phyloP scores from a whole-genome alignment of 768 basidiomycete species.

The Termitomyces sp. region DNA sequence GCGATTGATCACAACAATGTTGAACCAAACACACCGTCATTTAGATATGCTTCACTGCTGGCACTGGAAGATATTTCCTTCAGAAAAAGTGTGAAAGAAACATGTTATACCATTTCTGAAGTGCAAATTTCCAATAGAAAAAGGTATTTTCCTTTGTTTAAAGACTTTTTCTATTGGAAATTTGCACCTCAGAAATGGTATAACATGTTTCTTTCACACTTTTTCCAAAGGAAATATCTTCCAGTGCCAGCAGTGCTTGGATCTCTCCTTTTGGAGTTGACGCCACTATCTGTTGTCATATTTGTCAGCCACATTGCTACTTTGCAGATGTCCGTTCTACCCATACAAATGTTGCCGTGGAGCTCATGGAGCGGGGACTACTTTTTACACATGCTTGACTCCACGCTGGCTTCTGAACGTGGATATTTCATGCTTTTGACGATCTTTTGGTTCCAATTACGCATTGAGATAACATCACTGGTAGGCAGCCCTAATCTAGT shows the following conservation, averaged over 20 bases:
- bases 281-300: not conserved
- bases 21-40: not conserved
- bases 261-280: not conserved
- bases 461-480: not conserved
- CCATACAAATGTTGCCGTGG: not conserved
- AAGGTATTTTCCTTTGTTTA: too few relatives aligned
- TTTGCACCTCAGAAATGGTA: too few relatives aligned
- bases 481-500: not conserved
- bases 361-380: not conserved
- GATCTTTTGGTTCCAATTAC: not conserved
- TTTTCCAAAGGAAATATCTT: too few relatives aligned
- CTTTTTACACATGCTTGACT: not conserved
- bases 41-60: too few relatives aligned
- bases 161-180: too few relatives aligned
- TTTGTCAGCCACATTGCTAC: not conserved
- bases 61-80: too few relatives aligned
- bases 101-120: too few relatives aligned
- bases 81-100: too few relatives aligned
- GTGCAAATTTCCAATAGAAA: too few relatives aligned
- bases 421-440: not conserved
- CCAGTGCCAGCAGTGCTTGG: too few relatives aligned
- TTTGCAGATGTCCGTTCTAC: not conserved
- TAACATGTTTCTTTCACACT: too few relatives aligned
- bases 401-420: not conserved
- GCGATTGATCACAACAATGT: slow-evolving; percentile 13